phyloP scores from a whole-genome alignment of 768 basidiomycete genomes.

The Tephrocybe rancida region DNA sequence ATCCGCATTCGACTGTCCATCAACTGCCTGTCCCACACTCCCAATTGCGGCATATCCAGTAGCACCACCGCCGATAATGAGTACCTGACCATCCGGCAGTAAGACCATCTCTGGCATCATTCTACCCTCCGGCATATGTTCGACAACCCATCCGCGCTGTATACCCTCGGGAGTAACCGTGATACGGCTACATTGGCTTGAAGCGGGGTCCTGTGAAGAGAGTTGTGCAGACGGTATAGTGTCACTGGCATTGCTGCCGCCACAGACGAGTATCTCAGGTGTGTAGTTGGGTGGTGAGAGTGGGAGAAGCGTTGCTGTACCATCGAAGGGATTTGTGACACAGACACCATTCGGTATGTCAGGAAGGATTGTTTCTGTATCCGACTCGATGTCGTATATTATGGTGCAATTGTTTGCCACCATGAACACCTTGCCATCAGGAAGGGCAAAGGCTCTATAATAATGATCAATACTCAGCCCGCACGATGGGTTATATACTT shows the following conservation, averaged over 20 bases:
- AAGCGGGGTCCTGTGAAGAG: constrained; percentile 42
- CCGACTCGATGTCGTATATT: constrained; percentile 40
- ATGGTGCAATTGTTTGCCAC: constrained; percentile 44
- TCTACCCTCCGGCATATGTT: constrained; percentile 41
- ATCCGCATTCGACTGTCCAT: constrained; percentile 23
- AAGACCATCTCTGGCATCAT: constrained; percentile 38
- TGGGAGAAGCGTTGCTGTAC: constrained; percentile 37
- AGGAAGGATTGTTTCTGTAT: constrained; percentile 41
- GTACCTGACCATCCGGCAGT: constrained; percentile 40
- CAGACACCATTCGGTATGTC: constrained; percentile 47
- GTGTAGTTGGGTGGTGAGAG: constrained; percentile 40
- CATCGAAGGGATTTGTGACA: constrained; percentile 43
- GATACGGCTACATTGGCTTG: constrained; percentile 44
- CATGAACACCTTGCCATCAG: constrained; percentile 43
- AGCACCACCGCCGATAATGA: constrained; percentile 43
- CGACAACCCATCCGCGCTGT: constrained; percentile 45
- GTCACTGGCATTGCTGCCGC: constrained; percentile 40
- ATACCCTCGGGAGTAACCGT: constrained; percentile 42
- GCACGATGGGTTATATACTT: constrained; percentile 5
- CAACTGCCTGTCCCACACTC: constrained; percentile 27
- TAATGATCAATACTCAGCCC: background rate
- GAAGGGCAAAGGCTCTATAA: constrained; percentile 25
- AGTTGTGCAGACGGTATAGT: constrained; percentile 26
- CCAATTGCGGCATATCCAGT: constrained; percentile 43
- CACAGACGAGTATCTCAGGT: constrained; percentile 49